Base-by-base conservation (phyloP, 164 flowering plant genomes). In the Nymphaea colorata region DNA sequence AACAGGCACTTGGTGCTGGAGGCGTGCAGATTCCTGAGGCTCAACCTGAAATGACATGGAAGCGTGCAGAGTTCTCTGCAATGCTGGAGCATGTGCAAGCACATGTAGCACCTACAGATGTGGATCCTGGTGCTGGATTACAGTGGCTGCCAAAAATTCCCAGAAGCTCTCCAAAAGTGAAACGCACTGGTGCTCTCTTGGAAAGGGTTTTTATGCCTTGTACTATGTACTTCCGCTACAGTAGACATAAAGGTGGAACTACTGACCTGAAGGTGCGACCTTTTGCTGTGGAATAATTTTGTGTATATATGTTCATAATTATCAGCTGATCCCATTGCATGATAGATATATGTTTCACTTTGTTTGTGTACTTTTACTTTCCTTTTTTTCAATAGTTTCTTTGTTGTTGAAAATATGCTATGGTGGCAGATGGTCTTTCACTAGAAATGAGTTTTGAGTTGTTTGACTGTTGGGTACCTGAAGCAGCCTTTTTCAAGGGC, bases 71-170 rank as follows among this genome's bases (percentile, higher is more conserved):
- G 78, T 78, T 86, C 17, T 88, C 97, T 71, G 98, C 86, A 66
- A 95, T 95, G 98, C 76, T 95, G 84, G 94, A 95, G 84, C 92
- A 89, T 72, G 99, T 95, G 51, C 99, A 95, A 80, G 99, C 99
- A 75, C 99, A 95, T 86, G 99, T 95, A 75, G 99, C 99, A 67
- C 99, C 99, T 25, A 95, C 99, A 62, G 99, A 95, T 86, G 99
- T 95, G 75, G 99, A 95, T 79, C 99, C 98, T 70, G 99, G 98
- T 66, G 99, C 99, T 68, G 99, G 99, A 67, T 68, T 92, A 66
- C 99, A 95, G 75, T 95, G 99, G 99, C 93, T 95, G 66, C 98
- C 99, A 65, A 95, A 88, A 83, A 95, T 95, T 68, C 90, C 76
- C 61, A 71, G 88, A 76, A 89, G 84, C 78, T 92, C 96, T 62